Percentiles rank a stretch among this genome's conserved stretches.
These are phyloP conservation scores for Pouteria glomerata DNA, from an alignment of 148 eudicot species.

Conservation along the genomic window DNA sequence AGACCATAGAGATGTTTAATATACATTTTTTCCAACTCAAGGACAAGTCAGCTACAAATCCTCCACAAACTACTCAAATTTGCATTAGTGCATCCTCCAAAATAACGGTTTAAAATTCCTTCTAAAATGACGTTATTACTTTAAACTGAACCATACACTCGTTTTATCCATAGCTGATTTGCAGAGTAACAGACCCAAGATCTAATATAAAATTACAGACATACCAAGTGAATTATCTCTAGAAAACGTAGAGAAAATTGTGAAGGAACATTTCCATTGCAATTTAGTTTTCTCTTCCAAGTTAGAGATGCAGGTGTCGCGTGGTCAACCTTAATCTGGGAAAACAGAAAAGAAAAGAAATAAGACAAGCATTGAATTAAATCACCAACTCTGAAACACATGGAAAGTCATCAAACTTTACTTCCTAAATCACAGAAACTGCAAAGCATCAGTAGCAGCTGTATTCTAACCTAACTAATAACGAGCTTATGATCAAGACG, in stretches of 20 bases:
- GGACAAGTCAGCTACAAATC: too few species aligned
- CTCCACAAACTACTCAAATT: too few species aligned
- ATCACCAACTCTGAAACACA: not conserved
- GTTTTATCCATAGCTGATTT: not conserved
- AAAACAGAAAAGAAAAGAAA: conserved; percentile 11
- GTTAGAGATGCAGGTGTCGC: conserved; percentile 61
- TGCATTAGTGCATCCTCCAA: too few species aligned
- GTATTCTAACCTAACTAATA: not conserved
- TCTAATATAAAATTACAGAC: conserved; percentile 11
- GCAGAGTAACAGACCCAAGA: not conserved
- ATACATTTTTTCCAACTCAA: too few species aligned
- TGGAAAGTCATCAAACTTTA: not conserved
- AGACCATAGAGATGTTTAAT: too few species aligned
- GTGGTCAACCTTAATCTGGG: conserved; percentile 64
- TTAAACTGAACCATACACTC: conserved; percentile 1
- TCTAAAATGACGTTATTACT: not conserved
- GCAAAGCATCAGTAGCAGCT: not conserved
- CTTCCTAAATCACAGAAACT: not conserved
- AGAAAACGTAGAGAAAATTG: conserved; percentile 40
- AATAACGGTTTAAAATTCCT: too few species aligned
- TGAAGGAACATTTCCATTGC: conserved; percentile 41
- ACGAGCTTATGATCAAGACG: not conserved
- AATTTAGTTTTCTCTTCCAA: conserved; percentile 68
- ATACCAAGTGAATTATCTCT: conserved; percentile 68
- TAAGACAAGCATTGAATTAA: not conserved